Evolutionary conservation across 345 rosid genomes (phyloP).

Genomic region (Chamaenerion angustifolium): DNA sequence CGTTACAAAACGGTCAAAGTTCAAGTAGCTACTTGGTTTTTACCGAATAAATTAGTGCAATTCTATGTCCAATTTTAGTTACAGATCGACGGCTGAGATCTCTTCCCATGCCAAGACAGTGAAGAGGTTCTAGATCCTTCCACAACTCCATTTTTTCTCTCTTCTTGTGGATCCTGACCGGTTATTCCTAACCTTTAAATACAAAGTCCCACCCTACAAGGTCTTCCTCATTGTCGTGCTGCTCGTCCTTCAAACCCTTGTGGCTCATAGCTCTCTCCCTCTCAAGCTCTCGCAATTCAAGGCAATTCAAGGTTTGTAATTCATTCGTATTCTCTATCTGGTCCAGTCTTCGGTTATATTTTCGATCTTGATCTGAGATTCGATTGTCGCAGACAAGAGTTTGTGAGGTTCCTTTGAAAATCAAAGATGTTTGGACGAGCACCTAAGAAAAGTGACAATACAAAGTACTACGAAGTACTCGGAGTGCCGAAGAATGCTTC

Average conservation of each 20-base stretch:
- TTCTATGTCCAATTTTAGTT: too few species aligned
- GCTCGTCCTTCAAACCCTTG: conserved; percentile 1
- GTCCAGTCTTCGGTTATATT: neutral
- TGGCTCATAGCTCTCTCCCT: neutral
- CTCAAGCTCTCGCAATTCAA: neutral
- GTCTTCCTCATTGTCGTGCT: neutral
- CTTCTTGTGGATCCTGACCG: conserved; percentile 20
- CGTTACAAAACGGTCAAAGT: too few species aligned
- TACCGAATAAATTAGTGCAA: too few species aligned
- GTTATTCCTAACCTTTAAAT: conserved; percentile 9
- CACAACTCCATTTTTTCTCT: neutral
- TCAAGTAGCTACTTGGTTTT: too few species aligned
- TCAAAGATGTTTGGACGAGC: conserved; percentile 37
- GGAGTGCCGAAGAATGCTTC: conserved; percentile 34
- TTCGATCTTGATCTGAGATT: neutral
- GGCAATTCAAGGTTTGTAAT: conserved; percentile 3
- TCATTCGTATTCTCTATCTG: neutral
- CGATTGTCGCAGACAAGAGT: neutral
- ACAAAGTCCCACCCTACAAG: neutral
- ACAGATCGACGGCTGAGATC: conserved; percentile 17
- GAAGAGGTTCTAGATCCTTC: conserved; percentile 28
- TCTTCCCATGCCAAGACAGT: neutral
- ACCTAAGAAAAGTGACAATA: conserved; percentile 40
- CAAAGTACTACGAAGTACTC: conserved; percentile 33
- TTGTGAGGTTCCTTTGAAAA: neutral